Evolutionary conservation across 805 yeast species (phyloP), one percentile per base, ranked within the genome.

Genomic region (Pichia pseudocactophila): DNA sequence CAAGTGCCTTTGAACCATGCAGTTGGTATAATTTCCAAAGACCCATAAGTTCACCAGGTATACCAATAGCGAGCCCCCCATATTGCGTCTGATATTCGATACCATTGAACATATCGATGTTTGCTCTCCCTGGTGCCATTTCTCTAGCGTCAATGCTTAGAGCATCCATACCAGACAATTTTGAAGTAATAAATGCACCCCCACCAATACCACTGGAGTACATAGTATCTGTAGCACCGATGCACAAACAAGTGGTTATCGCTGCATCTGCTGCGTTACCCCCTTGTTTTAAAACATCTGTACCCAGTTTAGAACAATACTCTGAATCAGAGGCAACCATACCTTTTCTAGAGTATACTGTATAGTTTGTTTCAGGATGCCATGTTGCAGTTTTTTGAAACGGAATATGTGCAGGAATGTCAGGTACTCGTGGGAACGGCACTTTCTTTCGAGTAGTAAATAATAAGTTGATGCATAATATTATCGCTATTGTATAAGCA

Each of bases 261-360:
- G 95, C 85, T 0, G 96, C 95, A 58, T 90, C 98, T 0, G 95
- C 96, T 2, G 97, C 96, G 53, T 77, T 80, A 0, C 96, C 94
- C 7, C 76, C 78, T 18, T 53, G 50, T 40, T 61, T 53, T 26
- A 82, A 59, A 15, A 83, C 74, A 6, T 69, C 62, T 5, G 68
- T 69, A 7, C 87, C 92, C 69, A 82, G 57, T 15, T 66, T 53
- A 1, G 89, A 80, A 56, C 92, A 82, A 13, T 62, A 45, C 9
- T 75, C 77, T 2, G 76, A 73, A 55, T 83, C 92, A 32, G 78
- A 69, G 2, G 85, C 75, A 9, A 82, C 86, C 56, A 83, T 84
- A 7, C 80, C 87, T 15, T 68, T 50, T 7, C 40, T 20, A 0
- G 77, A 80, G 1, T 45, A 41, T 10, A 65, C 66, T 3, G 70